Percentiles rank a stretch among this genome's conserved stretches.
phyloP scores from a whole-genome alignment of 2,329 filamentous ascomycete species.

The Pseudopithomyces chartarum region DNA sequence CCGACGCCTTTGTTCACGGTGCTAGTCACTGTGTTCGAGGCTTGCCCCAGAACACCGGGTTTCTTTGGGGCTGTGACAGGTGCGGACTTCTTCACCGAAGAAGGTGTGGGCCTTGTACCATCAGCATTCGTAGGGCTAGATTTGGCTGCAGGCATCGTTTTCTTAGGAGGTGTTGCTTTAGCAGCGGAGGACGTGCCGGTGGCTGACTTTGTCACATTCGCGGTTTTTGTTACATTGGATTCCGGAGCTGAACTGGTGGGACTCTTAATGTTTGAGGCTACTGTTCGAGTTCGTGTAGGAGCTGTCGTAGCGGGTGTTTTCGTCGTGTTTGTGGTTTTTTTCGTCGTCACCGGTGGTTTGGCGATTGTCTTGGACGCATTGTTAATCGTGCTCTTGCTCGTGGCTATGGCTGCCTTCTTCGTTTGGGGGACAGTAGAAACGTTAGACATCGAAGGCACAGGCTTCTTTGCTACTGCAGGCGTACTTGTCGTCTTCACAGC shows the following conservation, averaged over 20 bases:
- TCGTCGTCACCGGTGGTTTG: constrained; percentile 26
- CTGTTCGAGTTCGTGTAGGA: neutral
- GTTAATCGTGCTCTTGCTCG: neutral
- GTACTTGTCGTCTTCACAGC: neutral
- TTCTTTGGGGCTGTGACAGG: constrained; percentile 38
- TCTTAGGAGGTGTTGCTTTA: constrained; percentile 32
- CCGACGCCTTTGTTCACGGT: constrained; percentile 44
- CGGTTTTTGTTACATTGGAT: constrained; percentile 11
- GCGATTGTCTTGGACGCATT: constrained; percentile 1
- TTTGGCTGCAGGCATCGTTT: constrained; percentile 20
- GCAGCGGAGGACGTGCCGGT: constrained; percentile 14
- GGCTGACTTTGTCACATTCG: neutral
- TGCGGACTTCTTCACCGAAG: constrained; percentile 25
- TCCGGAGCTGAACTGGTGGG: constrained; percentile 18
- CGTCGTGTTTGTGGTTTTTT: constrained; percentile 27
- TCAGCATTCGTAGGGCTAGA: constrained; percentile 16
- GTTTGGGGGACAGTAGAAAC: constrained; percentile 16
- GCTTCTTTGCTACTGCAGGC: neutral
- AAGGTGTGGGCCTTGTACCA: constrained; percentile 33
- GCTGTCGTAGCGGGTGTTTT: constrained; percentile 12
- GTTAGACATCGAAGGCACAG: neutral
- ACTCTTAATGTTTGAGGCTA: constrained; percentile 18
- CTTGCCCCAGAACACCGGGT: constrained; percentile 41
- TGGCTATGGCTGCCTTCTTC: neutral
- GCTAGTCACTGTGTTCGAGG: constrained; percentile 39